Base-by-base conservation (phyloP, 202 grass and related monocot genomes). In the Tripidium arundinaceum region DNA sequence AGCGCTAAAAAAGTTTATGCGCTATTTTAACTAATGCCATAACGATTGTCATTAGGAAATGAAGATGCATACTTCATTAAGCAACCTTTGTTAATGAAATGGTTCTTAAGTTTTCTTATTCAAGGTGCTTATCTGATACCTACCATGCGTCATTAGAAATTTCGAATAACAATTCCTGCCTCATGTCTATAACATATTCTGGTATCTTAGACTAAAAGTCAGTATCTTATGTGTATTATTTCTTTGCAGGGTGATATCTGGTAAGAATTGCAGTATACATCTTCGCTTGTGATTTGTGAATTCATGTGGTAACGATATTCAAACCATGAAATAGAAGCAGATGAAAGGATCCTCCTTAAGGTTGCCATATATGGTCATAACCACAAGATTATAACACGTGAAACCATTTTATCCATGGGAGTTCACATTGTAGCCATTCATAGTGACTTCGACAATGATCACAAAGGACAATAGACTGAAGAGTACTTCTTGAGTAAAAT, bases 401-500 rank as follows among this genome's bases (percentile, higher is more conserved):
- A 58, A 59, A 49, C 72, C 1, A 76, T 83, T 58, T 60, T 64
- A 12, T 69, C 72, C 6, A 69, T 77, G 38, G 12, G 74, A 61
- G 64, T 69, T 70, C 65, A 38, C 3, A 36, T 83, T 37, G 73
- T 77, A 38, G 63, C 38, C n/a, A 59, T 83, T 46, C 5, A 77
- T 0, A 73, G 63, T n/a, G 63, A 76, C 12, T 76, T 83, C 12
- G 64, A 83, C 45, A 18, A 49, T 18, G 45, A 49, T n/a, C n/a
- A n/a, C 29, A 69, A 45, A 69, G 49, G 73, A 31, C 26, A 34
- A 5, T 83, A 72, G 81, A 69, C 52, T 58, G 5, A 76, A 76
- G 2, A n/a, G n/a, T n/a, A n/a, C n/a, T n/a, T n/a, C n/a, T n/a
- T 19, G 6, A 19, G 21, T 25, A 69, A 77, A 21, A 70, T 70